Percentiles rank a stretch among this genome's conserved stretches.
These are phyloP conservation scores for Hyparrhenia diplandra DNA, from an alignment of 176 grass and related monocot species.

Conservation along the genomic window DNA sequence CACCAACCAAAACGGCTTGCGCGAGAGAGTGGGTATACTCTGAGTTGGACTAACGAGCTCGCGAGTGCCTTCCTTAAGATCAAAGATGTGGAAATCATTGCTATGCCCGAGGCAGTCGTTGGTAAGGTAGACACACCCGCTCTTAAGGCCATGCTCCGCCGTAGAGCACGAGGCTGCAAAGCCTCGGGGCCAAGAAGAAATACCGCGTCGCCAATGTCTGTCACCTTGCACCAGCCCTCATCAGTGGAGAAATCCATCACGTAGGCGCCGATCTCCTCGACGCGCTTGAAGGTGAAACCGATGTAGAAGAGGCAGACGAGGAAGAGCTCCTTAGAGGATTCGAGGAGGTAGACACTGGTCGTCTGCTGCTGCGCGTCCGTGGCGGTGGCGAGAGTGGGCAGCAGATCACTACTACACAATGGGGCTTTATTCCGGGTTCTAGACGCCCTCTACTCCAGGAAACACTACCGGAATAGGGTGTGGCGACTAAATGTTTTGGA, in stretches of 20 bases:
- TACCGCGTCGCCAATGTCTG: background rate
- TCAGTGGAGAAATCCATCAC: background rate
- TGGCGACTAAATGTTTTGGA: too few species aligned
- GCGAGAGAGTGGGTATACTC: background rate
- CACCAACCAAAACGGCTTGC: background rate
- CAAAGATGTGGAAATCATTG: background rate
- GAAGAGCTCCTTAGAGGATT: background rate
- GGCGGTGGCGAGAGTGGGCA: background rate
- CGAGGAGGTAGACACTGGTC: background rate
- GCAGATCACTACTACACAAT: too few species aligned
- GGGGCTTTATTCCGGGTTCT: too few species aligned
- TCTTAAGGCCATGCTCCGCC: background rate
- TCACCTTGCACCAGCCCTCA: background rate
- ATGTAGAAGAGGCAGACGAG: background rate
- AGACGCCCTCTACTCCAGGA: too few species aligned
- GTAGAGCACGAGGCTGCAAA: background rate
- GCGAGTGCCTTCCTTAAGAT: slow-evolving; percentile 1
- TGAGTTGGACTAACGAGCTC: background rate
- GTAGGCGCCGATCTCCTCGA: background rate
- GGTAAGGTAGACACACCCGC: background rate
- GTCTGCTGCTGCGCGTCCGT: background rate
- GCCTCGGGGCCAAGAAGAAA: background rate
- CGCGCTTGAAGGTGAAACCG: background rate
- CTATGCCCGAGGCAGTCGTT: too few species aligned
- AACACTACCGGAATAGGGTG: too few species aligned